These are phyloP conservation scores for Breynia disticha DNA, from an alignment of 441 rosid genomes.

Conservation along the genomic window DNA sequence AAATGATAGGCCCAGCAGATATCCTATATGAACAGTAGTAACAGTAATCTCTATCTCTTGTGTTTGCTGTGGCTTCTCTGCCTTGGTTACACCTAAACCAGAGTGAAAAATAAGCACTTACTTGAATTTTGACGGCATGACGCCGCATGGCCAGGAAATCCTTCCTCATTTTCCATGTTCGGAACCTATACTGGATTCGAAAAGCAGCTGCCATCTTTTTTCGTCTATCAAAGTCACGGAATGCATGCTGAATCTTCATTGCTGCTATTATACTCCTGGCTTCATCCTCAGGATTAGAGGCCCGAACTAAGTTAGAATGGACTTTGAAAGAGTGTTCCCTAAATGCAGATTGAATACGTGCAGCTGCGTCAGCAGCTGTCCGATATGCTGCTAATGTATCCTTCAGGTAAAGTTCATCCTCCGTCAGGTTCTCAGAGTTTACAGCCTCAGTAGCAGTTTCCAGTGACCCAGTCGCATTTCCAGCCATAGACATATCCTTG, in stretches of 20 bases:
- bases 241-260: constrained; percentile 91
- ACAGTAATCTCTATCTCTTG: not conserved
- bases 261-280: constrained; percentile 76
- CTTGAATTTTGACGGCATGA: constrained; percentile 76
- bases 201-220: constrained; percentile 83
- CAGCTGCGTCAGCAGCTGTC: constrained; percentile 92
- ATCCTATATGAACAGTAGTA: not conserved
- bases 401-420: constrained; percentile 67
- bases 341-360: constrained; percentile 78
- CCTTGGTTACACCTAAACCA: not conserved
- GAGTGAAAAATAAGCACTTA: constrained; percentile 22
- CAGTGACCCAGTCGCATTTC: constrained; percentile 71
- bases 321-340: constrained; percentile 72
- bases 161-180: constrained; percentile 70
- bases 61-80: not conserved
- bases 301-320: too few relatives aligned
- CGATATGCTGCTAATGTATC: constrained; percentile 79
- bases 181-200: constrained; percentile 79
- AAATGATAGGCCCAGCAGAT: too few relatives aligned
- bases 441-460: constrained; percentile 28
- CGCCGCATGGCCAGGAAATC: constrained; percentile 69
- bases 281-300: too few relatives aligned
- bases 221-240: constrained; percentile 48
- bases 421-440: constrained; percentile 31
- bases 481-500: constrained; percentile 71